Percentiles rank a stretch among this genome's conserved stretches.
Conservation (phyloP, 371 early-diverging fungal genomes). For the Rhizopus sp. region DNA sequence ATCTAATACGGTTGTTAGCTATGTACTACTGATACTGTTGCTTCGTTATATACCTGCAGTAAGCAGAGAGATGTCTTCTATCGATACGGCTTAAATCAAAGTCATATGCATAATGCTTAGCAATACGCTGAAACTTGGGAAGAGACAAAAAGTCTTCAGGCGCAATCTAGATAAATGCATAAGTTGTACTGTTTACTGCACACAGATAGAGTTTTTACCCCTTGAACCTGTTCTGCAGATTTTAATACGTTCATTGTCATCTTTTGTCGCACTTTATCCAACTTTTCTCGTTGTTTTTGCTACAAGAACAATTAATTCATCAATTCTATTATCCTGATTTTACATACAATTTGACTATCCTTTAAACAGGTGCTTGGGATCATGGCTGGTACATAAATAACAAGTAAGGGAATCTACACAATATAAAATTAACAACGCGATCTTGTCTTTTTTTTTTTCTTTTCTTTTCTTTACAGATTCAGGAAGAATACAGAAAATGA, state of each 20-base stretch:
- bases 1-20: slow-evolving; percentile 27
- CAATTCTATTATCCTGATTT: background rate
- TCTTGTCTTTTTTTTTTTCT: background rate
- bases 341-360: slow-evolving; percentile 56
- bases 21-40: background rate
- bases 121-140: slow-evolving; percentile 42
- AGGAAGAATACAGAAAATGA: slow-evolving; percentile 56
- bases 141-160: slow-evolving; percentile 52
- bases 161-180: slow-evolving; percentile 37
- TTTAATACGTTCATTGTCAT: slow-evolving; percentile 53
- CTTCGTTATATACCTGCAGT: slow-evolving; percentile 46
- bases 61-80: slow-evolving; percentile 50
- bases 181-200: background rate
- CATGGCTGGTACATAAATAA: slow-evolving; percentile 61
- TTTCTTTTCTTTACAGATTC: slow-evolving; percentile 48
- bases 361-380: slow-evolving; percentile 69
- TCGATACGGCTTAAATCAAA: slow-evolving; percentile 55
- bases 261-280: slow-evolving; percentile 54
- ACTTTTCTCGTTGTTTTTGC: slow-evolving; percentile 59
- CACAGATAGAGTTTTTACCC: slow-evolving; percentile 25
- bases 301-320: slow-evolving; percentile 15
- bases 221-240: slow-evolving; percentile 33
- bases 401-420: slow-evolving; percentile 56
- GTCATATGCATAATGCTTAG: slow-evolving; percentile 53
- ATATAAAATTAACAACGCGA: background rate